These are phyloP conservation scores for Tolypocladium tundrense DNA, from an alignment of 2,329 filamentous ascomycete species.

Conservation along the genomic window DNA sequence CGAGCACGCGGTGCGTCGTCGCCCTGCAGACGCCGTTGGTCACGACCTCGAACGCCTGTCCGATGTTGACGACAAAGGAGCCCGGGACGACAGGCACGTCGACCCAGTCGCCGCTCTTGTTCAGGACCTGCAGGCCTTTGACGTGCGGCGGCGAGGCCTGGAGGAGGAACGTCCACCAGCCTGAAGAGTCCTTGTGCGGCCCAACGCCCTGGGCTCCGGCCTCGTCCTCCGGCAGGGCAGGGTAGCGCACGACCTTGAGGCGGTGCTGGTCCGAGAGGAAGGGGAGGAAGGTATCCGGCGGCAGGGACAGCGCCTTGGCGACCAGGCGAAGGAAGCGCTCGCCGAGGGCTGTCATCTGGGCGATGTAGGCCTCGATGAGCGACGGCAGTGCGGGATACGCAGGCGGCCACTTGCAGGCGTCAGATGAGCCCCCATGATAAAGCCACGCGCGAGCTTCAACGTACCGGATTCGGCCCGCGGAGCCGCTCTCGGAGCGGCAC, in stretches of 20 bases:
- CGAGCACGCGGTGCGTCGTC: slow-evolving; percentile 35
- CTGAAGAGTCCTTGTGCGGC: slow-evolving; percentile 50
- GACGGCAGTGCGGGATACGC: not conserved
- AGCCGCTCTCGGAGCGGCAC: slow-evolving; percentile 30
- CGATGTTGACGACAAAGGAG: slow-evolving; percentile 48
- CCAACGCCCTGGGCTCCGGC: slow-evolving; percentile 41
- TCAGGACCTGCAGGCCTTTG: slow-evolving; percentile 40
- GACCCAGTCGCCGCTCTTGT: slow-evolving; percentile 36
- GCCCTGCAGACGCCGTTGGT: slow-evolving; percentile 43
- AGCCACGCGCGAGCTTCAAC: not conserved
- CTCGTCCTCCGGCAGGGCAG: slow-evolving; percentile 11
- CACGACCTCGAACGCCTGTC: slow-evolving; percentile 47
- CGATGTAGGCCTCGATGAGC: slow-evolving; percentile 32
- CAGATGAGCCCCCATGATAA: not conserved
- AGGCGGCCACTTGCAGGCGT: not conserved
- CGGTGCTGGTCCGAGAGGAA: slow-evolving; percentile 13
- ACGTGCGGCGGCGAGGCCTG: slow-evolving; percentile 38
- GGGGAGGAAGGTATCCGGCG: slow-evolving; percentile 34
- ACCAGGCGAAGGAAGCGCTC: slow-evolving; percentile 45
- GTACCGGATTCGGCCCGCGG: slow-evolving; percentile 38
- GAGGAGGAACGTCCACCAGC: slow-evolving; percentile 53
- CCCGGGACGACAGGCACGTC: slow-evolving; percentile 34
- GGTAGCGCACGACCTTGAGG: not conserved
- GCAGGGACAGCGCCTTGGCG: slow-evolving; percentile 41
- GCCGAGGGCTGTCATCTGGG: slow-evolving; percentile 37